phyloP scores from a whole-genome alignment of 2,329 filamentous ascomycete species.

The Microdochium bolleyi region DNA sequence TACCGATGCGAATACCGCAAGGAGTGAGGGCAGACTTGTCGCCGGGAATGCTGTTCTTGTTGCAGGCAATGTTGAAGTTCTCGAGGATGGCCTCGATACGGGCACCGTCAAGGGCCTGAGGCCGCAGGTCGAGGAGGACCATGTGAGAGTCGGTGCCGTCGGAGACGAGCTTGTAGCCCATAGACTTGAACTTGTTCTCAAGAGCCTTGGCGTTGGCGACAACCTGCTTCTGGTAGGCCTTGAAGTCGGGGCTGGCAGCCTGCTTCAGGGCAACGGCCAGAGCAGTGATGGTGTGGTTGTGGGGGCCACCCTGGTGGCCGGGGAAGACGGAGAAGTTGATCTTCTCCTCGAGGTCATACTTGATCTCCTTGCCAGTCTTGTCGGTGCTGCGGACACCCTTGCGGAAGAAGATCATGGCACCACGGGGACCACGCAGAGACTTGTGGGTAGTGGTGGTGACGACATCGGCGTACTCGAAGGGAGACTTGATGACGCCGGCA shows the following conservation, averaged over 20 bases:
- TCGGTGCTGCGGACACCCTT: conserved; percentile 90
- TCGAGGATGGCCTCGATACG: conserved; percentile 94
- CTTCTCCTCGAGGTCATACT: conserved; percentile 89
- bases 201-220: conserved; percentile 89
- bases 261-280: conserved; percentile 93
- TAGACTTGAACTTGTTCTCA: conserved; percentile 72
- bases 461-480: conserved; percentile 87
- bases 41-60: conserved; percentile 98
- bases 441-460: conserved; percentile 99
- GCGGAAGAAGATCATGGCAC: conserved; percentile 99
- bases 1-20: conserved; percentile 90
- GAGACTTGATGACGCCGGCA: conserved; percentile 85
- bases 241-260: conserved; percentile 84
- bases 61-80: conserved; percentile 97
- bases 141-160: conserved; percentile 97
- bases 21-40: conserved; percentile 96
- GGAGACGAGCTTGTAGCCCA: conserved; percentile 90
- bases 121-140: conserved; percentile 89
- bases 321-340: conserved; percentile 99
- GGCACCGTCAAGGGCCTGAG: conserved; percentile 80
- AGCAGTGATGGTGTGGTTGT: conserved; percentile 99
- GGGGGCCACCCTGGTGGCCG: conserved; percentile 94
- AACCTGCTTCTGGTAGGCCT: conserved; percentile 87
- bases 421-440: conserved; percentile 92
- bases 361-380: conserved; percentile 81